These are phyloP conservation scores for Coemansia sp. DNA, from an alignment of 192 early-diverging fungal species.

Conservation along the genomic window DNA sequence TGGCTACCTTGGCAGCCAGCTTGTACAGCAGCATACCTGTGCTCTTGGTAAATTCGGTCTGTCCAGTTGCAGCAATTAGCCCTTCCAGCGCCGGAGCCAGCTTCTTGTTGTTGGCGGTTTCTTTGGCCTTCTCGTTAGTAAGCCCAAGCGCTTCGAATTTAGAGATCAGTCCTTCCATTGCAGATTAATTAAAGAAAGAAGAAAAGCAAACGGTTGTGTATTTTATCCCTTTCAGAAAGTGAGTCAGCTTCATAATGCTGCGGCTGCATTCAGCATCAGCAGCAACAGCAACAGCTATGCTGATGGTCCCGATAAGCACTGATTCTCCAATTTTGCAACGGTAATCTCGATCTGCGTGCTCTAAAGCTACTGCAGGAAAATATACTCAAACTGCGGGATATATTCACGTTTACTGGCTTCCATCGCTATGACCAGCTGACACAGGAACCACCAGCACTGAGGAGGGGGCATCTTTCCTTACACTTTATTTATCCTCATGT, in stretches of 20 bases:
- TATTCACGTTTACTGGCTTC: slow-evolving; percentile 9
- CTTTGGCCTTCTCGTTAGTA: slow-evolving; percentile 86
- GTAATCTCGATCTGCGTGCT: no score
- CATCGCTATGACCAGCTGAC: neutral
- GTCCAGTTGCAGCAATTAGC: slow-evolving; percentile 68
- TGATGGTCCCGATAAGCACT: no score
- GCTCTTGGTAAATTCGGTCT: slow-evolving; percentile 61
- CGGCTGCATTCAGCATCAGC: no score
- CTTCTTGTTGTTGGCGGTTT: slow-evolving; percentile 96
- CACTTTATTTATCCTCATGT: slow-evolving; percentile 16
- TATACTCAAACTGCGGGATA: neutral
- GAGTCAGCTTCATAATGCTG: neutral
- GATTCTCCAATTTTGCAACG: no score
- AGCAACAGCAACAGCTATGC: no score
- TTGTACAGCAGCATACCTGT: slow-evolving; percentile 82
- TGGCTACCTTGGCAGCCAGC: slow-evolving; percentile 82
- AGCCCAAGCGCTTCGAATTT: slow-evolving; percentile 88
- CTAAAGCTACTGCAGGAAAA: slow-evolving; percentile 1
- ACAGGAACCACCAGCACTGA: no score
- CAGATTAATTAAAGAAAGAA: slow-evolving; percentile 4
- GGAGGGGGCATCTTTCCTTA: no score
- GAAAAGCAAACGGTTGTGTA: neutral
- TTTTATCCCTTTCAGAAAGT: neutral
- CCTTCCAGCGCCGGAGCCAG: slow-evolving; percentile 72
- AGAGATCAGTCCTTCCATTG: slow-evolving; percentile 53